Evolutionary conservation across 2,329 filamentous ascomycete genomes (phyloP), one percentile per base, ranked within the genome.

Genomic region (Zasmidium citrigriseum): DNA sequence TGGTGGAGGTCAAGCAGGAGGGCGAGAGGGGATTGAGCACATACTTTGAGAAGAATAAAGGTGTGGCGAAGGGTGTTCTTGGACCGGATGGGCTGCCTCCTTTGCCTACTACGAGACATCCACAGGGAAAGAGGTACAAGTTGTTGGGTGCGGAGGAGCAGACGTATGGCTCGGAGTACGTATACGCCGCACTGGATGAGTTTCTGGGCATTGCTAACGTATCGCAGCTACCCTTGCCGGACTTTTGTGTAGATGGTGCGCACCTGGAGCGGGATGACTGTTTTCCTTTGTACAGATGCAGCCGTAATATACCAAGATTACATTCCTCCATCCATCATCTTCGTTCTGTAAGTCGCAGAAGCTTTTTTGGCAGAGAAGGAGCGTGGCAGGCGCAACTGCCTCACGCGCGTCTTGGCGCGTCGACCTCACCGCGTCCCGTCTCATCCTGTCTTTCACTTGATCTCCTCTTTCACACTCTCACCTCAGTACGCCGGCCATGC

Each of bases 61-160:
- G 73, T 41, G 77, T 80, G 45, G 77, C 74, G 38, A 77, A 81
- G 68, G 79, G 80, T 64, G 85, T 93, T 57, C 75, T 97, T 63
- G 87, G 90, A 52, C 82, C 89, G 46, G 82, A 89, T 68, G 93
- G 93, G 1, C 76, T 99, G 76, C 95, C 95, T 57, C 95, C 95
- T n/a, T 78, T 89, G 70, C 95, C 93, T 16, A 87, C 86, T 69
- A 88, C 90, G n/a, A 77, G 87, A 75, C 85, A 76, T 65, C 82
- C 82, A 46, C 73, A 80, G 61, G 85, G 86, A 79, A 82, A 86
- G 71, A 85, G 88, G 72, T 86, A 92, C 75, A 85, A 88, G 76
- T 86, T 96, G 69, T 71, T 90, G 69, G 77, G 80, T 29, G 86
- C 92, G 70, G 82, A 88, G 69, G 87, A 93, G 71, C 83, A 89